phyloP scores from a whole-genome alignment of 805 yeast genomes.

The Candida endomychidarum region DNA sequence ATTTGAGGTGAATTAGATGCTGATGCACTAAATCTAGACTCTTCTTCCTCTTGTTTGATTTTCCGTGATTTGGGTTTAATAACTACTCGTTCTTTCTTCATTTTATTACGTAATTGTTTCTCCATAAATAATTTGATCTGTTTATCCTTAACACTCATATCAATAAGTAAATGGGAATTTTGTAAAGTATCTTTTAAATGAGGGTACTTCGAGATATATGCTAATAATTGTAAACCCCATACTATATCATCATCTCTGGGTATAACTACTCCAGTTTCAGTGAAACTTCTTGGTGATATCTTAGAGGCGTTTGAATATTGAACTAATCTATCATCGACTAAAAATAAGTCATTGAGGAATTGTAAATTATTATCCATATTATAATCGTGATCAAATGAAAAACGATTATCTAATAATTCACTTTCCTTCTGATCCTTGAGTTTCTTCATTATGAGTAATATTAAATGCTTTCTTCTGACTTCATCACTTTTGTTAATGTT shows the following conservation, averaged over 20 bases:
- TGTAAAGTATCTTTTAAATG: constrained; percentile 72
- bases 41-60: constrained; percentile 15
- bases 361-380: constrained; percentile 45
- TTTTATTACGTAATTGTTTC: constrained; percentile 32
- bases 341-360: constrained; percentile 39
- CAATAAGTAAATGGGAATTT: constrained; percentile 70
- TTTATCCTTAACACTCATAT: constrained; percentile 50
- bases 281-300: constrained; percentile 38
- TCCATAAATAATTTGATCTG: constrained; percentile 37
- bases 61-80: constrained; percentile 36
- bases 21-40: constrained; percentile 29
- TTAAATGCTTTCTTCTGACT: constrained; percentile 35
- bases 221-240: constrained; percentile 89
- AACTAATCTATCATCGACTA: constrained; percentile 32
- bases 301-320: constrained; percentile 22
- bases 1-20: constrained; percentile 42
- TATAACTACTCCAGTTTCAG: constrained; percentile 67
- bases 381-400: constrained; percentile 31
- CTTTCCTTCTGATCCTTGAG: constrained; percentile 36
- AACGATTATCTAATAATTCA: constrained; percentile 33
- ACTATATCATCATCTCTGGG: constrained; percentile 93
- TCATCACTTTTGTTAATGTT: constrained; percentile 17
- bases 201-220: constrained; percentile 91
- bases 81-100: constrained; percentile 33
- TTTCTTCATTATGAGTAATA: constrained; percentile 36